Evolutionary conservation across 2,329 filamentous ascomycete species (phyloP), one percentile per base, ranked within the genome.

Genomic region (Aquanectria penicillioides): DNA sequence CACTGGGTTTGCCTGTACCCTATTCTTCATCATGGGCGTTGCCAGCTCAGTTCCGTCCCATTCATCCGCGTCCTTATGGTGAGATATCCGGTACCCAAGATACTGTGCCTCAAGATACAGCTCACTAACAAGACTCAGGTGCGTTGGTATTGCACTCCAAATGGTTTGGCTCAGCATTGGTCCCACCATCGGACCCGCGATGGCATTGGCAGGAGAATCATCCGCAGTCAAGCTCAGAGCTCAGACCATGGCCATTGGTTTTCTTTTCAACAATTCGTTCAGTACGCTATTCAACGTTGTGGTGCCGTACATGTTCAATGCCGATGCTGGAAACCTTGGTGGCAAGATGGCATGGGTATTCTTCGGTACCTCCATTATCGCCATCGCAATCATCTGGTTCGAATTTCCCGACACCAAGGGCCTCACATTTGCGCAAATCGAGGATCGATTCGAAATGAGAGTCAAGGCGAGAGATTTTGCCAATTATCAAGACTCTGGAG

Each of bases 371-470:
- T 41, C 38, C 13, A 12, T 38, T 10, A 37, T 59, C 8, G 26
- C 36, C n/a, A 13, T 43, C 6, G 28, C 40, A 2, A 37, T 49
- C 4, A 25, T 62, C 0, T 63, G 51, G 43, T 41, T 65, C 11
- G 48, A 51, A 1, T 52, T 65, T 33, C 55, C 62, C 6, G 62
- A 66, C 13, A 65, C 57, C 10, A 55, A 57, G 20, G 60, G 60
- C 5, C 38, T 43, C 6, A 63, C 57, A 1, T 53, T 50, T 12
- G 52, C 56, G 7, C 43, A 49, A n/a, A 34, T 59, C 9, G 50
- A 59, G 11, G 51, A 54, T 11, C 2, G 17, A 9, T 54, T 54
- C 12, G 49, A 43, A 38, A 52, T 43, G 37, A 43, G 34, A 50
- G 34, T 50, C 13, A 31, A 29, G 34, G 34, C 47, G 10, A 38